phyloP scores from a whole-genome alignment of 805 yeast species.

The Teunomyces stri region DNA sequence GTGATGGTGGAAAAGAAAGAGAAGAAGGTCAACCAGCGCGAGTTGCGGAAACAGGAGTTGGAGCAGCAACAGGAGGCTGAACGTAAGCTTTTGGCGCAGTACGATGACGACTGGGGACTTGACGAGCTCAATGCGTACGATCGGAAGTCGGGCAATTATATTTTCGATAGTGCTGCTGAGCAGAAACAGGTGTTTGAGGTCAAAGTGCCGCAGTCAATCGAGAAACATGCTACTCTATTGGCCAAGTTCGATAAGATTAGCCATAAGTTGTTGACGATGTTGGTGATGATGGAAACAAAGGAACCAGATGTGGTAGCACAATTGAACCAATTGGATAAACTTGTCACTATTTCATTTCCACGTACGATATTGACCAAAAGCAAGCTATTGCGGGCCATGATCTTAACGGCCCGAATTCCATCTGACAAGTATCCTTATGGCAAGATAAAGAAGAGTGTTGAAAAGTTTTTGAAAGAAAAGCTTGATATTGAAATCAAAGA shows the following conservation, averaged over 20 bases:
- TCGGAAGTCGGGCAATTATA: conserved; percentile 28
- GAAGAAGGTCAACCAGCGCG: conserved; percentile 7
- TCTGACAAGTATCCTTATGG: conserved; percentile 15
- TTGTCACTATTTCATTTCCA: conserved; percentile 23
- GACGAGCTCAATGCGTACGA: conserved; percentile 32
- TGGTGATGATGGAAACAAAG: conserved; percentile 12
- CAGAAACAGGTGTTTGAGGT: conserved; percentile 23
- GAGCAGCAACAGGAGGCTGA: conserved; percentile 13
- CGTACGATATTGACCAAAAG: conserved; percentile 29
- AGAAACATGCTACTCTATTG: conserved; percentile 13
- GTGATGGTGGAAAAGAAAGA: neutral
- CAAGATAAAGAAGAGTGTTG: conserved; percentile 17
- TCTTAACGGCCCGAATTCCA: conserved; percentile 30
- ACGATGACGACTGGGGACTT: conserved; percentile 45
- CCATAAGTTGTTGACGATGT: conserved; percentile 13
- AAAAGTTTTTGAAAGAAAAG: conserved; percentile 18
- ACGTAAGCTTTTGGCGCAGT: conserved; percentile 12
- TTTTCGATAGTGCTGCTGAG: conserved; percentile 30
- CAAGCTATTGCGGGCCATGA: conserved; percentile 28
- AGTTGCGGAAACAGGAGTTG: conserved; percentile 16
- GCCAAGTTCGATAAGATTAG: conserved; percentile 17
- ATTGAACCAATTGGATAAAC: conserved; percentile 15
- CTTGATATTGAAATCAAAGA: conserved; percentile 16
- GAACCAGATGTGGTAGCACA: conserved; percentile 16
- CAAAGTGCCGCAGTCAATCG: conserved; percentile 25